Percentiles rank a stretch among this genome's conserved stretches.
Evolutionary conservation across 352 stramenopile species (phyloP).

Genomic region (Aphanomyces euteiches): DNA sequence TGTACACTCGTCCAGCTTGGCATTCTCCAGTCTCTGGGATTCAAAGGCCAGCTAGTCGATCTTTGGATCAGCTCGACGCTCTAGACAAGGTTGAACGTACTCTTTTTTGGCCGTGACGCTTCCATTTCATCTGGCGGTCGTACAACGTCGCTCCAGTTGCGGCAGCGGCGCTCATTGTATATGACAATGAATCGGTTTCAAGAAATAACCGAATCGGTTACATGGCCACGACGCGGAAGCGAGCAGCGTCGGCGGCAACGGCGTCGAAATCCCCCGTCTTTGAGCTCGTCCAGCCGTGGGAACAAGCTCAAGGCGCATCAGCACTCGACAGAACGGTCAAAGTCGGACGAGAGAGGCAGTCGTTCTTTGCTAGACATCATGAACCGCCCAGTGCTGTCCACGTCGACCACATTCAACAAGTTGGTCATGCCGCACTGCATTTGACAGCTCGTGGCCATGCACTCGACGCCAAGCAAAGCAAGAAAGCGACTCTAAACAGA

Average conservation of each 20-base stretch:
- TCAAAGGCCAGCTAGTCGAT: constrained; percentile 40
- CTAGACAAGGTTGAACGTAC: not conserved
- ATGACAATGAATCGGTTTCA: not conserved
- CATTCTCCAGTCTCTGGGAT: constrained; percentile 42
- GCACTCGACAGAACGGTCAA: constrained; percentile 46
- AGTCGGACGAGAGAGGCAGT: constrained; percentile 53
- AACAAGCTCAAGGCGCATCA: constrained; percentile 45
- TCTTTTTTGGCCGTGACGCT: constrained; percentile 27
- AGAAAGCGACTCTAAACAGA: not conserved
- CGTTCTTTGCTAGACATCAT: constrained; percentile 52
- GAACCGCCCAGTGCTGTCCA: constrained; percentile 50
- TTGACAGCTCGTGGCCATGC: constrained; percentile 46
- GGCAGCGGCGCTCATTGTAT: not conserved
- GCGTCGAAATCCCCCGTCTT: constrained; percentile 37
- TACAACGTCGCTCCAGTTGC: not conserved
- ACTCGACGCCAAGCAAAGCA: constrained; percentile 40
- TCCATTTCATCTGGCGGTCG: constrained; percentile 31
- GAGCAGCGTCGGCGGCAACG: not conserved
- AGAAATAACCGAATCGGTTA: not conserved
- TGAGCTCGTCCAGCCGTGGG: constrained; percentile 51
- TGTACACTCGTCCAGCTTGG: constrained; percentile 51
- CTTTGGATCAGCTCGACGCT: not conserved
- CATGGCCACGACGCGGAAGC: not conserved
- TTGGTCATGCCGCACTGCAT: constrained; percentile 54
- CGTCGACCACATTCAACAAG: constrained; percentile 58